Base-by-base conservation (phyloP, 192 early-diverging fungal genomes). In the Entophlyctis luteolus region DNA sequence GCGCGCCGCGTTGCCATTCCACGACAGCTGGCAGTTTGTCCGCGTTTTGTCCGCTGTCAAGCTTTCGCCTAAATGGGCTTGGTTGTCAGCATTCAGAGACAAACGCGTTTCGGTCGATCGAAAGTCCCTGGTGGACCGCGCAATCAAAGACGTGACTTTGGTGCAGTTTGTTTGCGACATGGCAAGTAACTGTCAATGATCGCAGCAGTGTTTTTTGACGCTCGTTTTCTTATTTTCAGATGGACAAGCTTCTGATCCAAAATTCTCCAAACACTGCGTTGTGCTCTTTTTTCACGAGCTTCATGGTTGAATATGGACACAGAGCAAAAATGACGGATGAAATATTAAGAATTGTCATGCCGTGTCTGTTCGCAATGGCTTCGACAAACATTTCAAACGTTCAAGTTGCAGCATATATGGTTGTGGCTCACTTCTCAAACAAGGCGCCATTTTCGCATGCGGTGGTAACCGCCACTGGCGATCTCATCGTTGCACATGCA, bases 11-110 rank as follows among this genome's bases (percentile, higher is more conserved):
- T 69, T 98, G 53, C 96, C 96, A 28, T 98, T 92, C 77, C 94
- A 98, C 62, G 94, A 97, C 70, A 93, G 94, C 10, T 84, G 86
- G 59, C 82, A 87, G 38, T 98, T 97, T 78, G 78, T 89, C 53
- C 84, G 86, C 49, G 84, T 98, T 84, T 83, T 92, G 3, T 80
- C 82, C 27, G 82, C 93, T 33, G 77, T 97, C 18, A 75, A 78
- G 14, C 81, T 94, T 53, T 68, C 78, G 79, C 84, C 81, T 31
- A 47, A 32, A 1, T 90, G 86, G 87, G 38, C 36, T 14, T 89
- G 89, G 57, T 75, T 90, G 32, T 58, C 73, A 29, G 75, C 79
- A 22, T 68, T 90, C 18, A 78, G 84, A 48, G 77, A 85, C 28
- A 72, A 68, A 16, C 74, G 75, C 25, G 63, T 86, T 23, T 84